phyloP scores from a whole-genome alignment of 495 filamentous ascomycete species.

The Thozetella sp. region DNA sequence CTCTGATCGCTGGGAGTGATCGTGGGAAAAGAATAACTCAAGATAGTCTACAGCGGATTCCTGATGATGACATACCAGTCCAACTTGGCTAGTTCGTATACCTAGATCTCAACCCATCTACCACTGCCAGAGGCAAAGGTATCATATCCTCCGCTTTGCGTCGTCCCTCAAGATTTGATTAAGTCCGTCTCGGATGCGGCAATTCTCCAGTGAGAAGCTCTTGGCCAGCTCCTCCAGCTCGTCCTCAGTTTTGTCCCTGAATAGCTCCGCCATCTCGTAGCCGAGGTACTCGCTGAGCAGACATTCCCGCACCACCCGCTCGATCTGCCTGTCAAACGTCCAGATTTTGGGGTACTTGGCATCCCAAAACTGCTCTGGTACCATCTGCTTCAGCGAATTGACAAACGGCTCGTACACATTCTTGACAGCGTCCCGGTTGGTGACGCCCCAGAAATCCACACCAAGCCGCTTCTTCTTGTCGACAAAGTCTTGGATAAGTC shows the following conservation, averaged over 20 bases:
- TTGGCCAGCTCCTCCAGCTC: constrained; percentile 59
- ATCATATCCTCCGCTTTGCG: no score
- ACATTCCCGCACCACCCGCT: constrained; percentile 54
- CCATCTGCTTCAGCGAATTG: constrained; percentile 15
- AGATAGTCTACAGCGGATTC: no score
- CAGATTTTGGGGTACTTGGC: constrained; percentile 56
- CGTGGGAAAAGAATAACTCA: no score
- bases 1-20: no score
- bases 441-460: constrained; percentile 60
- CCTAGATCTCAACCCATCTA: no score
- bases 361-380: constrained; percentile 26
- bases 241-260: constrained; percentile 49
- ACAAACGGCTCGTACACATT: constrained; percentile 31
- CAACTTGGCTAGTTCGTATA: no score
- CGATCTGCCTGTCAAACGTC: constrained; percentile 59
- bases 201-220: no score
- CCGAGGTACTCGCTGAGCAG: constrained; percentile 53
- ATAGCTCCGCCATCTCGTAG: constrained; percentile 60
- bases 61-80: no score
- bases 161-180: no score
- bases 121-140: no score
- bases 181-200: no score
- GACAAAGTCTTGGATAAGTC: constrained; percentile 50
- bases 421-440: constrained; percentile 25
- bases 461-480: constrained; percentile 55